Conservation (phyloP, 2,329 filamentous ascomycete genomes). For the Blastomyces percursus region DNA sequence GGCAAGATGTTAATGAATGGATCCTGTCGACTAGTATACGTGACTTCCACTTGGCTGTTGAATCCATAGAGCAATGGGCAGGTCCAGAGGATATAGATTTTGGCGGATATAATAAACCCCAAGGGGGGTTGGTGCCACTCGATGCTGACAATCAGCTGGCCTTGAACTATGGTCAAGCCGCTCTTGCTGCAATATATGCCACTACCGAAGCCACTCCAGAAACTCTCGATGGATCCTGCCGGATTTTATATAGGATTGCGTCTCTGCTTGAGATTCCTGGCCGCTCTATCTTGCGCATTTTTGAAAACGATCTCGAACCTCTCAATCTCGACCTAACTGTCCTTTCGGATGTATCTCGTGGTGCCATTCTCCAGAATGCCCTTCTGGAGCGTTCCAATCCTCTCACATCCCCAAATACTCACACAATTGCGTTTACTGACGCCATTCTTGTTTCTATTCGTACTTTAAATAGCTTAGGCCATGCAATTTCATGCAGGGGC, state of each 20-base stretch:
- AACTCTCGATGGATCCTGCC: constrained; percentile 39
- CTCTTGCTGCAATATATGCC: constrained; percentile 49
- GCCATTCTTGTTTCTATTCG: constrained; percentile 32
- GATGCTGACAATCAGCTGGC: constrained; percentile 33
- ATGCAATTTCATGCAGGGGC: constrained; percentile 26
- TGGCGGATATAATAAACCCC: constrained; percentile 41
- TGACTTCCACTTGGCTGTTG: constrained; percentile 40
- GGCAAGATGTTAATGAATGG: constrained; percentile 51
- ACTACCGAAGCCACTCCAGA: constrained; percentile 36
- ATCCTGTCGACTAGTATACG: constrained; percentile 43
- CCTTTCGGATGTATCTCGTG: constrained; percentile 29
- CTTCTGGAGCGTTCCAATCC: constrained; percentile 31
- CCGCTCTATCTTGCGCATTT: constrained; percentile 25
- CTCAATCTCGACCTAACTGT: constrained; percentile 23
- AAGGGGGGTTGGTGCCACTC: constrained; percentile 28
- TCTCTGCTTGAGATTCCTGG: constrained; percentile 41
- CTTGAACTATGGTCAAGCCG: constrained; percentile 45
- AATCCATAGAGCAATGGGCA: constrained; percentile 46
- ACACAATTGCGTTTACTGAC: constrained; percentile 32
- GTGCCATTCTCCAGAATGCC: constrained; percentile 33
- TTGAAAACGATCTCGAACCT: constrained; percentile 18
- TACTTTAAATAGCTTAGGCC: constrained; percentile 31
- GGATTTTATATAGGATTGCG: constrained; percentile 41
- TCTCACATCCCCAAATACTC: constrained; percentile 30
- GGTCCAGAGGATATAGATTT: constrained; percentile 50